Evolutionary conservation across 2,329 filamentous ascomycete genomes (phyloP).

Genomic region (Paraphoma sp.): DNA sequence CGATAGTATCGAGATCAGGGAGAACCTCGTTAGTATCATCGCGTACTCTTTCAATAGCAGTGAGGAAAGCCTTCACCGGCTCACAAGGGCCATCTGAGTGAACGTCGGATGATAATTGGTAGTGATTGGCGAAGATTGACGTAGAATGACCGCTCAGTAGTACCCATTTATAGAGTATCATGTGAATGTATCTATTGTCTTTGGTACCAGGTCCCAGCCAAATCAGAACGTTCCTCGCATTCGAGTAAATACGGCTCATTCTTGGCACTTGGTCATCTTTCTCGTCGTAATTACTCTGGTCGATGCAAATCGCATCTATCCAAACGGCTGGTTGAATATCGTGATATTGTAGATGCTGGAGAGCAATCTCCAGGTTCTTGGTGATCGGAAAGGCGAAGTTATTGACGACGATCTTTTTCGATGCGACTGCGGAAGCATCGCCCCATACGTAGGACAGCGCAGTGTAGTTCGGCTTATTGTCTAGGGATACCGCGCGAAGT

Average conservation of each 20-base stretch:
- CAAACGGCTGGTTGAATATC: background rate
- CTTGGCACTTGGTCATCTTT: background rate
- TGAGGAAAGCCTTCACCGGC: background rate
- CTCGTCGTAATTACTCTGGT: background rate
- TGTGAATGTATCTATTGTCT: background rate
- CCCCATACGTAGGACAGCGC: background rate
- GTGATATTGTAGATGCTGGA: background rate
- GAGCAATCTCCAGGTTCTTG: background rate
- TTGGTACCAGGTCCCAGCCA: background rate
- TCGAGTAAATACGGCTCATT: background rate
- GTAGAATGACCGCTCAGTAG: background rate
- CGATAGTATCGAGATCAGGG: background rate
- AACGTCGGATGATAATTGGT: background rate
- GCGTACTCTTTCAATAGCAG: background rate
- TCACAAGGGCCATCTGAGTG: background rate
- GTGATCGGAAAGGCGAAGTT: background rate
- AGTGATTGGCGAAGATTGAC: background rate
- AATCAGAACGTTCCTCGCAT: background rate
- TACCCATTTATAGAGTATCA: background rate
- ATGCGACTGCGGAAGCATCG: background rate
- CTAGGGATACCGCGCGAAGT: background rate
- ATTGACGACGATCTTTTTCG: background rate
- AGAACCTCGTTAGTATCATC: background rate
- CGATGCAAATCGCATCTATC: background rate
- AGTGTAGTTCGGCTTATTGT: background rate